Evolutionary conservation across 2,329 filamentous ascomycete species (phyloP).

Genomic region (Clonostachys rosea): DNA sequence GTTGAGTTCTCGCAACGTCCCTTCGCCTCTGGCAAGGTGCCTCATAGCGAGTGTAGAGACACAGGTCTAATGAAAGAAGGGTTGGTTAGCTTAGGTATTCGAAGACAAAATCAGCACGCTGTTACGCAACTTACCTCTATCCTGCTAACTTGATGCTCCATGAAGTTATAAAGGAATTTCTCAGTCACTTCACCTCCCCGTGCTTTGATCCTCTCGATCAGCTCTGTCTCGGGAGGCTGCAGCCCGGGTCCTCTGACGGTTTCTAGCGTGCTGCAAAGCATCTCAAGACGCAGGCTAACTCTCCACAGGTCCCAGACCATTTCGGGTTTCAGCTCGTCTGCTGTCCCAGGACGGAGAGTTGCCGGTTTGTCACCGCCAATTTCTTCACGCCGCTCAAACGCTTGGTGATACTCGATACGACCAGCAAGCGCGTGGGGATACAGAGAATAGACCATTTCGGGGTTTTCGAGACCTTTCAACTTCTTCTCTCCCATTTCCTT

Average conservation of each 20-base stretch:
- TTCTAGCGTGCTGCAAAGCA: slow-evolving; percentile 88
- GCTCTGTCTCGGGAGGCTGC: slow-evolving; percentile 75
- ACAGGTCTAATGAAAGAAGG: slow-evolving; percentile 57
- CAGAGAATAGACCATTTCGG: slow-evolving; percentile 90
- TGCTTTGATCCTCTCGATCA: slow-evolving; percentile 65
- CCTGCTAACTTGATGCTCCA: slow-evolving; percentile 91
- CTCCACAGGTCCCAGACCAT: slow-evolving; percentile 88
- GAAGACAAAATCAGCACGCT: not conserved
- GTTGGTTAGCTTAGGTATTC: not conserved
- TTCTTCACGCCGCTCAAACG: slow-evolving; percentile 37
- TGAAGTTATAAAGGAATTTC: slow-evolving; percentile 78
- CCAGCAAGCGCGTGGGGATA: slow-evolving; percentile 87
- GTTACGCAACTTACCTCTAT: slow-evolving; percentile 70
- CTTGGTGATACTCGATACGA: slow-evolving; percentile 66
- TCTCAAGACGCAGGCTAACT: slow-evolving; percentile 83
- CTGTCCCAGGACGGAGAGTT: slow-evolving; percentile 58
- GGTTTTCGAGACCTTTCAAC: slow-evolving; percentile 94
- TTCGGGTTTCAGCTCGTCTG: slow-evolving; percentile 71
- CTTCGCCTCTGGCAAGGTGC: slow-evolving; percentile 70
- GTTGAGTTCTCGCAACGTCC: slow-evolving; percentile 55
- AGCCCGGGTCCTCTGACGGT: slow-evolving; percentile 57
- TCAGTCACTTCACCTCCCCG: slow-evolving; percentile 84
- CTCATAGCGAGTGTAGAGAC: slow-evolving; percentile 75
- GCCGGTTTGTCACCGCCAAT: slow-evolving; percentile 49
- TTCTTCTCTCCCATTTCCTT: slow-evolving; percentile 95